phyloP scores from a whole-genome alignment of 352 stramenopile genomes.

The Phytophthora multivora region DNA sequence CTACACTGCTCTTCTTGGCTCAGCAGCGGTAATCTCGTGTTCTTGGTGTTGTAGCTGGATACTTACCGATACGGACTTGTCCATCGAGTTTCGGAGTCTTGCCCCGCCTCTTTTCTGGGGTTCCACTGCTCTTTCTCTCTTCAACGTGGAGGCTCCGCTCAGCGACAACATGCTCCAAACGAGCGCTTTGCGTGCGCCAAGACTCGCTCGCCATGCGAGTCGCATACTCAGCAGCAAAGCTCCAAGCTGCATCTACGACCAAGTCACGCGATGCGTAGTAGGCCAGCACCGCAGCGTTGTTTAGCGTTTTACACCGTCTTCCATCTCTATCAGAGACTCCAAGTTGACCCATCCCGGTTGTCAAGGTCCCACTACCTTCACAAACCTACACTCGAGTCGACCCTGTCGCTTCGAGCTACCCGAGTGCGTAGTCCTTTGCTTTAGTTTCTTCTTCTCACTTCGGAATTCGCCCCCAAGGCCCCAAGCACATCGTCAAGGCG shows the following conservation, averaged over 20 bases:
- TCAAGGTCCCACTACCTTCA: constrained; percentile 15
- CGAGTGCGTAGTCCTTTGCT: background rate
- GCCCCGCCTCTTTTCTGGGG: constrained; percentile 11
- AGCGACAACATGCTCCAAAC: background rate
- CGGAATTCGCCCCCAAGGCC: constrained; percentile 8
- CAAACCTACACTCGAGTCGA: constrained; percentile 32
- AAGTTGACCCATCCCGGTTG: constrained; percentile 5
- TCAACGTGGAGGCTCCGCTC: constrained; percentile 4
- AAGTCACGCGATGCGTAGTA: background rate
- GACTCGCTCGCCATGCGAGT: too few species aligned
- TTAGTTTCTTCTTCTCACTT: constrained; percentile 14
- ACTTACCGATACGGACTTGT: background rate
- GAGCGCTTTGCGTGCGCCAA: background rate
- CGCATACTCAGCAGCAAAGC: constrained; percentile 7
- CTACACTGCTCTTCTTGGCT: too few species aligned
- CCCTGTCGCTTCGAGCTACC: constrained; percentile 11
- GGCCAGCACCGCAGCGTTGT: background rate
- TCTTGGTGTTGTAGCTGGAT: background rate
- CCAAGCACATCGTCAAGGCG: background rate
- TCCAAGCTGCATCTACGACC: background rate
- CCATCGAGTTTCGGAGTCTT: background rate
- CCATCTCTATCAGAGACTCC: background rate
- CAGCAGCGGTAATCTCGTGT: too few species aligned
- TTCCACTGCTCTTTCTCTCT: constrained; percentile 17
- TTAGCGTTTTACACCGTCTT: background rate